A percentile compares a stretch with the other conserved stretches of the same genome.
These are phyloP conservation scores for Cystobasidiaceae sp. DNA, from an alignment of 1,284 basidiomycete genomes.

Conservation along the genomic window DNA sequence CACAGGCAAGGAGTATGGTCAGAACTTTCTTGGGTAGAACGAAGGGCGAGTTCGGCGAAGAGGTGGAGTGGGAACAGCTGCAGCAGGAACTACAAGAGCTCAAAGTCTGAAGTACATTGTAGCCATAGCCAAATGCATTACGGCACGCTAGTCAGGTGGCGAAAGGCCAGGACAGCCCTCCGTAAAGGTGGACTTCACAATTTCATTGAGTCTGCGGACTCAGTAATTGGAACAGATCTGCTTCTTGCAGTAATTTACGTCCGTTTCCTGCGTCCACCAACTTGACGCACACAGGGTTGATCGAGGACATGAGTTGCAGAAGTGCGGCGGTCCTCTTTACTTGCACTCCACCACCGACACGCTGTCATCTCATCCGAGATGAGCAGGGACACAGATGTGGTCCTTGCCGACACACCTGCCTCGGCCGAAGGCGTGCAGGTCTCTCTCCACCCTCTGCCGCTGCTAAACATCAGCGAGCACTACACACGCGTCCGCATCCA, in stretches of 20 bases:
- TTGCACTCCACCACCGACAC: no score
- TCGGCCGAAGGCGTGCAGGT: constrained; percentile 25
- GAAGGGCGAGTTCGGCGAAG: constrained; percentile 71
- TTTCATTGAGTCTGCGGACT: no score
- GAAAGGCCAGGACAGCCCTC: no score
- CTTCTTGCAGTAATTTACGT: background rate
- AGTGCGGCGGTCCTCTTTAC: no score
- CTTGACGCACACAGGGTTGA: no score
- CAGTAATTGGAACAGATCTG: no score
- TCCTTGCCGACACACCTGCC: constrained; percentile 5
- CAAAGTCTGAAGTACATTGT: constrained; percentile 33
- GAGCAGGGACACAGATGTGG: constrained; percentile 8
- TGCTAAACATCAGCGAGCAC: constrained; percentile 95
- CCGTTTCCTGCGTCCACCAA: background rate
- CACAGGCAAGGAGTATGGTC: constrained; percentile 80
- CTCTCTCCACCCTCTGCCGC: constrained; percentile 73
- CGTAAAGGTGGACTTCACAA: no score
- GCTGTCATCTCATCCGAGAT: no score
- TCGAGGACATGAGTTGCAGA: no score
- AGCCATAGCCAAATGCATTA: no score
- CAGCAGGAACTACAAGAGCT: constrained; percentile 53
- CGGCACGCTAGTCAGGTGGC: no score
- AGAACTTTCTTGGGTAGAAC: constrained; percentile 74
- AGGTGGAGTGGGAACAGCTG: constrained; percentile 72
- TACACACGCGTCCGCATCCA: constrained; percentile 76